These are phyloP conservation scores for Leccinum pachyderme DNA, from an alignment of 1,284 basidiomycete species.

Conservation along the genomic window DNA sequence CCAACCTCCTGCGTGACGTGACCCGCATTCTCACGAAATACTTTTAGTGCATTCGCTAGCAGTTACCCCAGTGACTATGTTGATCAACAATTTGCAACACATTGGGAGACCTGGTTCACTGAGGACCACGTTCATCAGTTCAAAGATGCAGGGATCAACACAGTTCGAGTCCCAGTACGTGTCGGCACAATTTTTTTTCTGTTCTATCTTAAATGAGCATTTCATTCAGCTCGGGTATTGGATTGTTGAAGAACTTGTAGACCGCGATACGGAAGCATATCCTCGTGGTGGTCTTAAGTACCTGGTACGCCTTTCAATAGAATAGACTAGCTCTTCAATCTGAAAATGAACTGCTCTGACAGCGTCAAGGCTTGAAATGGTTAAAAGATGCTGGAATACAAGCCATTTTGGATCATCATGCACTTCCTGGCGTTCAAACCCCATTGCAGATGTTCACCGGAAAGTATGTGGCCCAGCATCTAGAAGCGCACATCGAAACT, in stretches of 20 bases:
- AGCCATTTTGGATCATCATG: constrained; percentile 74
- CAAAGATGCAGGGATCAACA: constrained; percentile 58
- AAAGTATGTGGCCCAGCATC: constrained; percentile 38
- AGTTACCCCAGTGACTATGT: constrained; percentile 54
- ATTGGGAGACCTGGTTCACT: constrained; percentile 76
- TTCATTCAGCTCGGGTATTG: constrained; percentile 67
- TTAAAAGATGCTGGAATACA: constrained; percentile 61
- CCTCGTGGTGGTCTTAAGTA: constrained; percentile 66
- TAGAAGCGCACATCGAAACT: constrained; percentile 6
- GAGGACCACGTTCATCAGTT: constrained; percentile 57
- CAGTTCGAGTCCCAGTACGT: constrained; percentile 70
- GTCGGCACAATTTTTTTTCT: background rate
- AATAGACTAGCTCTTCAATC: background rate
- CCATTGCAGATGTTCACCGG: constrained; percentile 64
- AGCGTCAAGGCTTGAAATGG: constrained; percentile 62
- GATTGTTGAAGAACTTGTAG: constrained; percentile 71
- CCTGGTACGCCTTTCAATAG: constrained; percentile 43
- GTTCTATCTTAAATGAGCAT: background rate
- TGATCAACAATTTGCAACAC: constrained; percentile 56
- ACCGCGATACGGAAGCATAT: constrained; percentile 59
- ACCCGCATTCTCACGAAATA: background rate
- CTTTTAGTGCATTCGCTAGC: constrained; percentile 50
- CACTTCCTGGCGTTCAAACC: constrained; percentile 67
- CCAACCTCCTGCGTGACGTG: background rate
- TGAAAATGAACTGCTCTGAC: background rate